Evolutionary conservation across 129 eudicot genomes (phyloP).

Genomic region (Pittosporum tobira): DNA sequence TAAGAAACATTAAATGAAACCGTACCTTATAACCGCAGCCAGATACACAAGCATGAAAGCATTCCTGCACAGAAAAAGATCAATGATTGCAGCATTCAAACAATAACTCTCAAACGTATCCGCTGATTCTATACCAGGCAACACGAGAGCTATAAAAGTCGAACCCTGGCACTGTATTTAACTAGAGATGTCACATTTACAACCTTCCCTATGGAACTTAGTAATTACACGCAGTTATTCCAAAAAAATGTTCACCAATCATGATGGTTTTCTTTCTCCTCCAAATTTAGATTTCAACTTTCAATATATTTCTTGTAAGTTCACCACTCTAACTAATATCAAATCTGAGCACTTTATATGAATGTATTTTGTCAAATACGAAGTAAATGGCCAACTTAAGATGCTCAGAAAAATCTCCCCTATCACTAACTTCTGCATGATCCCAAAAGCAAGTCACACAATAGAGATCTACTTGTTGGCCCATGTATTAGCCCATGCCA

Average conservation of each 20-base stretch:
- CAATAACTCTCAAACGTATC: not conserved
- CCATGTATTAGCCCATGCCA: too few relatives aligned
- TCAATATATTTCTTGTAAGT: too few relatives aligned
- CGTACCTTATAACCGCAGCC: constrained; percentile 97
- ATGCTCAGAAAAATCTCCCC: too few relatives aligned
- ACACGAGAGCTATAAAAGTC: not conserved
- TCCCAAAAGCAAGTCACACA: too few relatives aligned
- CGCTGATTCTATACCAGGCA: not conserved
- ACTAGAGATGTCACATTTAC: not conserved
- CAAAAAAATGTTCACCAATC: too few relatives aligned
- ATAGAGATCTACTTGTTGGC: too few relatives aligned
- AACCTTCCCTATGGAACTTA: not conserved
- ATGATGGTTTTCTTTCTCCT: too few relatives aligned
- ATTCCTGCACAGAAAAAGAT: constrained; percentile 46
- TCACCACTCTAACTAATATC: too few relatives aligned
- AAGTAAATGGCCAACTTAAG: too few relatives aligned
- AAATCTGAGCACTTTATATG: too few relatives aligned
- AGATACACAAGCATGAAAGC: constrained; percentile 91
- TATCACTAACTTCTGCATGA: too few relatives aligned
- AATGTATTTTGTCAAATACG: too few relatives aligned
- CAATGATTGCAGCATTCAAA: not conserved
- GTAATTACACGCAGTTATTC: not conserved
- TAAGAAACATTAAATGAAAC: not conserved
- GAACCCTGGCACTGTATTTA: not conserved
- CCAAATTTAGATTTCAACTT: not conserved